These are phyloP conservation scores for Blepharisma stoltei DNA, from an alignment of 73 alveolate genomes.

Conservation along the genomic window DNA sequence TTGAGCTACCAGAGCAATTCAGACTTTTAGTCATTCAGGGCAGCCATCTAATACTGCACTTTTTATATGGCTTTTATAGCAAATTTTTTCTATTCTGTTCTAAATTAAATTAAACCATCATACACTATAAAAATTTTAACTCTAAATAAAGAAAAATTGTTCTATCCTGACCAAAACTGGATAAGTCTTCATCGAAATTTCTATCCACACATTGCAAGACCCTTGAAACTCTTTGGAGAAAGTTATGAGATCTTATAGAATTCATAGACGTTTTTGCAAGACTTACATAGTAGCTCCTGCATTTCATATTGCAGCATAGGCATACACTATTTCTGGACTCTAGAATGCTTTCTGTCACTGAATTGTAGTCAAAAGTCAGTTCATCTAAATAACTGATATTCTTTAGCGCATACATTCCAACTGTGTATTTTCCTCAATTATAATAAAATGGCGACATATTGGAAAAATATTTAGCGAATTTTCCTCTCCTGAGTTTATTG, in stretches of 20 bases:
- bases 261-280: constrained; percentile 70
- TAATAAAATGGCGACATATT: too few species aligned
- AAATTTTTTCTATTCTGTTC: constrained; percentile 51
- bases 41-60: constrained; percentile 70
- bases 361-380: constrained; percentile 93
- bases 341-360: constrained; percentile 91
- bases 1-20: constrained; percentile 77
- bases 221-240: constrained; percentile 84
- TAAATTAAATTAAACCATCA: too few species aligned
- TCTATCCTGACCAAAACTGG: too few species aligned
- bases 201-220: constrained; percentile 69
- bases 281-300: constrained; percentile 79
- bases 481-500: too few species aligned
- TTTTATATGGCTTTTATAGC: constrained; percentile 57
- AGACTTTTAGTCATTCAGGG: constrained; percentile 91
- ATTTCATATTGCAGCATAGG: constrained; percentile 82
- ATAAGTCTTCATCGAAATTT: constrained; percentile 39
- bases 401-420: constrained; percentile 96
- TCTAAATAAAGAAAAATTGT: too few species aligned
- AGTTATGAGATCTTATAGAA: constrained; percentile 64
- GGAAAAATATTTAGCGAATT: too few species aligned
- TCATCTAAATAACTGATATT: constrained; percentile 93
- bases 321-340: constrained; percentile 93
- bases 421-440: constrained; percentile 89
- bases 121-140: too few species aligned